Evolutionary conservation across 768 basidiomycete species (phyloP), one percentile per base, ranked within the genome.

Genomic region (Macrocybe gigantea): DNA sequence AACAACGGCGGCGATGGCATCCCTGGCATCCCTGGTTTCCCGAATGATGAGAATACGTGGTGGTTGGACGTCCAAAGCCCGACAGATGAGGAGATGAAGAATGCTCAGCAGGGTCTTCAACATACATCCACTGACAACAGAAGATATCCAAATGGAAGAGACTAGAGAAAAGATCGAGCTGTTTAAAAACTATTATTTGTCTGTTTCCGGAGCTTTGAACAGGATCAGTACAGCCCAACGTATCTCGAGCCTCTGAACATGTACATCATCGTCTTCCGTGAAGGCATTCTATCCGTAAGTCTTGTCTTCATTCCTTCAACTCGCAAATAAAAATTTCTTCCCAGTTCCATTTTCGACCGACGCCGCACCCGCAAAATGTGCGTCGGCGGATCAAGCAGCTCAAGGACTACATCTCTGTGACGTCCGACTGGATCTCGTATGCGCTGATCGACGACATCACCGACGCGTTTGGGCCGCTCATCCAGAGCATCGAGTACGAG

Each of bases 371-470:
- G 0, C 93, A 96, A 64, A 98, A 95, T 63, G 96, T 99, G 37
- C 89, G 96, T 11, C 79, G 96, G 38, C 88, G 96, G 37, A 99
- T 99, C 60, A 98, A 96, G 67, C 96, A 98, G 62, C 87, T 99
- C 53, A 96, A 93, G 63, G 96, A 99, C 72, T 98, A 98, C 69
- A 98, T 99, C 64, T 87, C 79, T 53, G 96, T 98, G 59, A 98
- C 96, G 7, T 95, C 94, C 3, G 96, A 99, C 70, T 99, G 96
- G 96, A 99, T 99, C 55, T 97, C 94, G 5, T 99, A 99, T 58
- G 96, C 96, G 7, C 80, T 99, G 50, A 99, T 99, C 61, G 96
- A 99, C 68, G 96, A 99, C 68, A 98, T 99, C 64, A 98, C 96
- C 41, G 96, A 99, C 61, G 95, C 93, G 7, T 99, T 99, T 63